A percentile compares a stretch with the other conserved stretches of the same genome.
Conservation (phyloP, 352 stramenopile genomes). For the Plasmopara halstedii region DNA sequence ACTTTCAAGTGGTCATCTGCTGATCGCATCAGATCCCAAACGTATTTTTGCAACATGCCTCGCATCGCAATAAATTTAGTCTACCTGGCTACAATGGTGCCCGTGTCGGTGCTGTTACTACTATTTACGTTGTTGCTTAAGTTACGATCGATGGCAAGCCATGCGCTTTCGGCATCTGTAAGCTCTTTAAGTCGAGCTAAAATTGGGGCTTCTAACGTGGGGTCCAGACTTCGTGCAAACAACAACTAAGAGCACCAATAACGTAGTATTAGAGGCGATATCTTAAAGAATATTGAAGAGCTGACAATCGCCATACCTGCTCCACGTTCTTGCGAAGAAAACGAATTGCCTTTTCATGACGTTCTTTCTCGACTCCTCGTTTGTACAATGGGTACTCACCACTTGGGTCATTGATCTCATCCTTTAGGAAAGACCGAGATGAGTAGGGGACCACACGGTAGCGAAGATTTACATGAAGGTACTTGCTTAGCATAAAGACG, state of each 20-base stretch:
- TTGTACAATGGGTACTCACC: constrained; percentile 81
- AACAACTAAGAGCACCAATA: constrained; percentile 37
- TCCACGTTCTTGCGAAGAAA: constrained; percentile 78
- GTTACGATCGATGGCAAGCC: constrained; percentile 53
- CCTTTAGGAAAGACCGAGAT: constrained; percentile 72
- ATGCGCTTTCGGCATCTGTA: constrained; percentile 58
- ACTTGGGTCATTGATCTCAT: constrained; percentile 78
- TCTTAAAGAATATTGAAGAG: neutral
- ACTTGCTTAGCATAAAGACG: constrained; percentile 86
- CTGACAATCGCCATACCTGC: constrained; percentile 39
- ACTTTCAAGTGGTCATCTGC: constrained; percentile 14
- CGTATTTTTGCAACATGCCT: constrained; percentile 13
- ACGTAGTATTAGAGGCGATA: constrained; percentile 4
- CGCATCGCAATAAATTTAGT: constrained; percentile 2
- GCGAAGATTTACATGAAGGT: constrained; percentile 76
- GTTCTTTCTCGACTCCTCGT: constrained; percentile 67
- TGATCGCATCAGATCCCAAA: constrained; percentile 2
- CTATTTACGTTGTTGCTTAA: constrained; percentile 22
- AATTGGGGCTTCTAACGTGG: constrained; percentile 53
- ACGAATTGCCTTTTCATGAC: constrained; percentile 67
- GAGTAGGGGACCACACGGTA: constrained; percentile 78
- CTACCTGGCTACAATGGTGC: constrained; percentile 39
- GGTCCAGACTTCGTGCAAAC: constrained; percentile 68
- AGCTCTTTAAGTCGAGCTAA: constrained; percentile 58
- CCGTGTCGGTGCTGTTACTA: constrained; percentile 13